A percentile compares a stretch with the other conserved stretches of the same genome.
These are phyloP conservation scores for Thecaphora thlaspeos DNA, from an alignment of 1,284 basidiomycete species.

Conservation along the genomic window DNA sequence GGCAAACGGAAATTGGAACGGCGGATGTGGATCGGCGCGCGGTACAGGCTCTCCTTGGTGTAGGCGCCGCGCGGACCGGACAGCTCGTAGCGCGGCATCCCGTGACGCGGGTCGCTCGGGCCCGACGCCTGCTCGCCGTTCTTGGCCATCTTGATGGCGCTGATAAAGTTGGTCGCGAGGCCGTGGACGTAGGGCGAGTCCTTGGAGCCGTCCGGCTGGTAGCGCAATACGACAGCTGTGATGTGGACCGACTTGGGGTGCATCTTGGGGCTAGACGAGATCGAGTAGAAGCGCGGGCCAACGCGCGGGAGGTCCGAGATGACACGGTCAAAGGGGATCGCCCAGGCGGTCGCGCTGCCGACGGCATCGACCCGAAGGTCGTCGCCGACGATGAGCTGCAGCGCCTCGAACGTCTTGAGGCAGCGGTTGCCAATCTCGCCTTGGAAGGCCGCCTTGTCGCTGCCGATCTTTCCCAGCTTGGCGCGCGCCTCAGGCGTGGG, in stretches of 20 bases:
- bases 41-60: slow-evolving; percentile 67
- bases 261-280: slow-evolving; percentile 93
- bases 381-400: slow-evolving; percentile 79
- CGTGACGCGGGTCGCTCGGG: slow-evolving; percentile 50
- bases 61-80: slow-evolving; percentile 86
- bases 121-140: slow-evolving; percentile 59
- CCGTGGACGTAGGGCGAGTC: slow-evolving; percentile 44
- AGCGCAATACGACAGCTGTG: slow-evolving; percentile 75
- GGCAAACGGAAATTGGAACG: slow-evolving; percentile 94
- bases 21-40: slow-evolving; percentile 88
- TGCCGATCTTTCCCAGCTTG: slow-evolving; percentile 74
- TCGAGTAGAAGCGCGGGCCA: slow-evolving; percentile 96
- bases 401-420: slow-evolving; percentile 84
- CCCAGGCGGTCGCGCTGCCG: slow-evolving; percentile 76
- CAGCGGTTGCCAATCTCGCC: slow-evolving; percentile 74
- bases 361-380: slow-evolving; percentile 65
- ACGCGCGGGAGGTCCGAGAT: slow-evolving; percentile 88
- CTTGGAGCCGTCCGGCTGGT: slow-evolving; percentile 26
- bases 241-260: slow-evolving; percentile 85
- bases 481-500: slow-evolving; percentile 76
- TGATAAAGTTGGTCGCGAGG: slow-evolving; percentile 55
- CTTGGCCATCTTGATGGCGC: slow-evolving; percentile 67
- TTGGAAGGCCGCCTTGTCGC: slow-evolving; percentile 83
- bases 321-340: slow-evolving; percentile 95
- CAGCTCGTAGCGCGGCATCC: slow-evolving; percentile 75